A percentile compares a stretch with the other conserved stretches of the same genome.
Evolutionary conservation across 129 eudicot genomes (phyloP).

Genomic region (Gnaphalium uliginosum): DNA sequence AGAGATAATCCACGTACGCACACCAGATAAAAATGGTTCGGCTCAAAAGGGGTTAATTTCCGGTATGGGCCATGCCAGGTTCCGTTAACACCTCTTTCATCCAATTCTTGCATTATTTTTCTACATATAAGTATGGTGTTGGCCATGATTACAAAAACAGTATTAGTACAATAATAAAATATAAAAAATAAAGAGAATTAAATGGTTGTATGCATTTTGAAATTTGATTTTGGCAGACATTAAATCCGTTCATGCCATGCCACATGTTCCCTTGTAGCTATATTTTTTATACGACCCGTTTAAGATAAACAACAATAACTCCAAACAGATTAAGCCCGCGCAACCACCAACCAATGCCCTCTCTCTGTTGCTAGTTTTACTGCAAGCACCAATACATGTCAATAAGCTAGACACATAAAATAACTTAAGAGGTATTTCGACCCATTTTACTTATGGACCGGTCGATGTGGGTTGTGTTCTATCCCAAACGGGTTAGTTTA

Average conservation of each 20-base stretch:
- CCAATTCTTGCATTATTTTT: background rate
- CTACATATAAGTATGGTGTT: background rate
- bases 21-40: background rate
- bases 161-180: background rate
- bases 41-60: background rate
- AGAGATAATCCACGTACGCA: no score
- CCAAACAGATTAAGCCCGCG: no score
- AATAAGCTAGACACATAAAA: no score
- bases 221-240: background rate
- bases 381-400: no score
- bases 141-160: background rate
- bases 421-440: no score
- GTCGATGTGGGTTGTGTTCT: no score
- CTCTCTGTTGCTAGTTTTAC: background rate
- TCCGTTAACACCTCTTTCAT: background rate
- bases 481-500: no score
- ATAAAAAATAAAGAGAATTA: background rate
- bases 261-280: background rate
- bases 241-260: background rate
- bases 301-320: background rate
- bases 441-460: no score
- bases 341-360: background rate
- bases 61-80: background rate
- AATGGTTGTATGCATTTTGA: no score
- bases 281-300: background rate